Evolutionary conservation across 192 early-diverging fungal genomes (phyloP), one percentile per base, ranked within the genome.

Genomic region (Obelidium mucronatum): DNA sequence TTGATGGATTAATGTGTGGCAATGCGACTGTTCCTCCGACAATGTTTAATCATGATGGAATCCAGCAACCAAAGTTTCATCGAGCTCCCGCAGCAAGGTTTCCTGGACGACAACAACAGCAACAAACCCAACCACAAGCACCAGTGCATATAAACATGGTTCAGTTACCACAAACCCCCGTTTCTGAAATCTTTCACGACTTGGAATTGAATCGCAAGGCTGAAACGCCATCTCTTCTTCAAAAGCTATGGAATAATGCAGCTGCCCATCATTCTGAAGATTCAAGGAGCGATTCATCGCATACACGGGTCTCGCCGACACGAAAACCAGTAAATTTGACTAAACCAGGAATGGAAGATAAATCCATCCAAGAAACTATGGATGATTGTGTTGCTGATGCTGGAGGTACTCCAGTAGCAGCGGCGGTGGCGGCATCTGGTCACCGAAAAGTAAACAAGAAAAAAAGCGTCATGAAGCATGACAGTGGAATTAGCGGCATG

Each of bases 281-380:
- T 26, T 51, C 36, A 11, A 31, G 40, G 1, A 36, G 36, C 36
- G 30, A 67, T 19, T 31, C 42, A 26, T 30, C 42, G 1, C 19
- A 33, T 5, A 15, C 8, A 1, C 22, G 24, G 17, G 30, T 24
- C 4, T 37, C 61, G 36, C 61, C 61, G 11, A 26, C 39, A 15
- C 66, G 66, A 6, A 67, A 67, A 30, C 66, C 66, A 2, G 66
- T 67, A 8, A 51, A 26, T 24, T 15, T 26, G 28, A 52, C 40
- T 2, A 67, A 67, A 30, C 66, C 66, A 6, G 66, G 66, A 28
- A 67, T 67, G 66, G 66, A 35, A 26, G 26, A 52, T 44, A 67
- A 67, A 39, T 26, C 40, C 6, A 44, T 67, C 40, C 66, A 67
- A 31, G 66, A 67, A 17, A 26, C 31, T 6, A 36, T 35, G 39